Base-by-base conservation (phyloP, 2,329 filamentous ascomycete species). In the Aschersonia sp. region DNA sequence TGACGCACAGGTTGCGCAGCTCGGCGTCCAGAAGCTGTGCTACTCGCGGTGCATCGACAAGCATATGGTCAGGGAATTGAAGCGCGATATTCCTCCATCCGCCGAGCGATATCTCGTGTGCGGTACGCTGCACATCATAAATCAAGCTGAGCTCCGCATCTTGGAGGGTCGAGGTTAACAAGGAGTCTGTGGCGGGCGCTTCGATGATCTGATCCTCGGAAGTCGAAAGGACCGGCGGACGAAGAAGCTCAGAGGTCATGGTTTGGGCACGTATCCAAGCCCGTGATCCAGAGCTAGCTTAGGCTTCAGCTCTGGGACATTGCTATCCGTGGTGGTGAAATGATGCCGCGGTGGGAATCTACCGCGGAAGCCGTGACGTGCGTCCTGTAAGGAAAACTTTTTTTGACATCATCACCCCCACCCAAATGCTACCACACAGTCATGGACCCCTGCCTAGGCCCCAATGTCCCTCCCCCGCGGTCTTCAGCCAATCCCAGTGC, bases 1-100 rank as follows among this genome's bases (percentile, higher is more conserved):
- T 42, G 1, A 48, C 51, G 35, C 55, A 53, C 0, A 47, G 46
- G 4, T 47, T 30, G 2, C 30, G 44, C 5, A 67, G 53, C 46
- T 64, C 60, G 6, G 51, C 51, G 0, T 51, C 48, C 2, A 69
- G 65, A 1, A 79, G 68, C 47, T 82, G 79, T 49, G 83, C 87
- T 0, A 96, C 85, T 49, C 83, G 75, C 5, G 87, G 83, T 7
- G 86, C 87, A 71, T 98, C 88, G 1, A 78, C 72, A 1, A 98
- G 75, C 87, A 97, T 94, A 31, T 83, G 75, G 66, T 98, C 92
- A 0, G 92, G 90, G 56, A 98, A 97, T 61, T 98, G 92, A n/a
- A 98, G 68, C 1, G 88, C 92, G 33, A 98, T 77, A 46, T 84
- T 77, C 52, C 68, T 76, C 76, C 87, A 94, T 62, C 73, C 73